Evolutionary conservation across 1,139 yeast genomes (phyloP).

Genomic region (Geotrichum phurueaensis): DNA sequence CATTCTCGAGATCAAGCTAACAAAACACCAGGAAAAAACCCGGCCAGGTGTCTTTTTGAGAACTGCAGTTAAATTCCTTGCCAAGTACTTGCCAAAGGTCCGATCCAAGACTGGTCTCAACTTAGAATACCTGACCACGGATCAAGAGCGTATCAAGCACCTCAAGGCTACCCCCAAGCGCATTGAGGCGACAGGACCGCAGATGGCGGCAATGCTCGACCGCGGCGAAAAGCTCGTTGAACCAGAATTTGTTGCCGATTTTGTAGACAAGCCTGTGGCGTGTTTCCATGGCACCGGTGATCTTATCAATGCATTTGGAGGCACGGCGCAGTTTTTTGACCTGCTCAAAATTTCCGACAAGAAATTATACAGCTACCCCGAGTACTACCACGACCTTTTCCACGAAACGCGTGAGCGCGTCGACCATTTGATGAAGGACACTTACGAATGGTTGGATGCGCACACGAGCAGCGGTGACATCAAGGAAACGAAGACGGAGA

Average conservation of each 20-base stretch:
- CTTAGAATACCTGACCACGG: constrained; percentile 51
- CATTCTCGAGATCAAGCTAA: neutral
- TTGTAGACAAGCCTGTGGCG: constrained; percentile 44
- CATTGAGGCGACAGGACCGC: constrained; percentile 46
- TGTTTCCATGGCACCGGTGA: constrained; percentile 53
- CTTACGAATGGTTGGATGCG: constrained; percentile 40
- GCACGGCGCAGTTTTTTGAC: constrained; percentile 45
- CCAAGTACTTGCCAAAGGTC: constrained; percentile 47
- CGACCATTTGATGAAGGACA: constrained; percentile 35
- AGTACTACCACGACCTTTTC: constrained; percentile 35
- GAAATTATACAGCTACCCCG: constrained; percentile 35
- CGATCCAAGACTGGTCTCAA: constrained; percentile 54
- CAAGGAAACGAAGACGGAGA: too few relatives aligned
- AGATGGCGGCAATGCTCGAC: constrained; percentile 57
- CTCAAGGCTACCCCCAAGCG: constrained; percentile 29
- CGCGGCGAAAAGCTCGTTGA: constrained; percentile 53
- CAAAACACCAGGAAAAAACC: constrained; percentile 35
- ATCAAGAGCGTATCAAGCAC: constrained; percentile 30
- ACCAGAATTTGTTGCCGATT: constrained; percentile 41
- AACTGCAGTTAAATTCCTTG: constrained; percentile 44
- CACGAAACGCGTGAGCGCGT: constrained; percentile 42
- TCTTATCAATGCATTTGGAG: constrained; percentile 50
- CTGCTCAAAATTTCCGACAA: constrained; percentile 37
- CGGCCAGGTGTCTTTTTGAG: constrained; percentile 49
- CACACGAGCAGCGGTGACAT: too few relatives aligned